Percentiles rank a stretch among this genome's conserved stretches.
Evolutionary conservation across 192 early-diverging fungal species (phyloP).

Genomic region (Coemansia umbellata): DNA sequence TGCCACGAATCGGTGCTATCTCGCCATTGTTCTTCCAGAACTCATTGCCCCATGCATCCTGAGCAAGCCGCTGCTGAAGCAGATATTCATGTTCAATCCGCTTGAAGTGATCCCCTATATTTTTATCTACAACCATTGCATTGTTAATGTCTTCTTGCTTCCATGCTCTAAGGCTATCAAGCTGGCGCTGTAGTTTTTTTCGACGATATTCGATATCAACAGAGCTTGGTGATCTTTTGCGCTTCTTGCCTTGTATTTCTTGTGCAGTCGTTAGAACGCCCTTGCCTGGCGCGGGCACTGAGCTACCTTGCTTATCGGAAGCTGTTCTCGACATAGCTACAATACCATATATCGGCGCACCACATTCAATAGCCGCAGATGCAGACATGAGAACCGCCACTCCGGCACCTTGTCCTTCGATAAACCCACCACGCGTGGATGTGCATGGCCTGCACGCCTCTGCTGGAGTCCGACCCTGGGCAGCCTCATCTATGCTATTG

Average conservation of each 20-base stretch:
- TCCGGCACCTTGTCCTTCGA: slow-evolving; percentile 88
- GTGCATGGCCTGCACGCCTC: slow-evolving; percentile 92
- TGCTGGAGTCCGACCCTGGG: slow-evolving; percentile 72
- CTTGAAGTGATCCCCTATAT: slow-evolving; percentile 5
- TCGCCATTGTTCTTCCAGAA: slow-evolving; percentile 71
- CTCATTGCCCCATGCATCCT: slow-evolving; percentile 73
- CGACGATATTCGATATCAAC: slow-evolving; percentile 78
- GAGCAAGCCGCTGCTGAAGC: slow-evolving; percentile 4
- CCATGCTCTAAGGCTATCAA: not conserved
- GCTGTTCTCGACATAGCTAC: slow-evolving; percentile 83
- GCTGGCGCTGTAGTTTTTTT: not conserved
- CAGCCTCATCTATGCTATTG: slow-evolving; percentile 79
- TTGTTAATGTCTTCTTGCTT: not conserved
- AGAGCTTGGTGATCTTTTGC: slow-evolving; percentile 91
- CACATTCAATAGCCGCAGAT: slow-evolving; percentile 78
- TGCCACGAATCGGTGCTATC: slow-evolving; percentile 84
- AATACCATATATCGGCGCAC: slow-evolving; percentile 86
- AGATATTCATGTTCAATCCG: slow-evolving; percentile 7
- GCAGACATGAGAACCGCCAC: slow-evolving; percentile 87
- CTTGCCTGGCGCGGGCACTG: slow-evolving; percentile 89
- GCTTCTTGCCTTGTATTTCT: slow-evolving; percentile 68
- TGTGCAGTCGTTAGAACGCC: slow-evolving; percentile 86
- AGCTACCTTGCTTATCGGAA: slow-evolving; percentile 91
- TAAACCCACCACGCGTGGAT: slow-evolving; percentile 83
- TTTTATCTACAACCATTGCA: not conserved